These are phyloP conservation scores for Colletotrichum incanum DNA, from an alignment of 2,329 filamentous ascomycete genomes.

Conservation along the genomic window DNA sequence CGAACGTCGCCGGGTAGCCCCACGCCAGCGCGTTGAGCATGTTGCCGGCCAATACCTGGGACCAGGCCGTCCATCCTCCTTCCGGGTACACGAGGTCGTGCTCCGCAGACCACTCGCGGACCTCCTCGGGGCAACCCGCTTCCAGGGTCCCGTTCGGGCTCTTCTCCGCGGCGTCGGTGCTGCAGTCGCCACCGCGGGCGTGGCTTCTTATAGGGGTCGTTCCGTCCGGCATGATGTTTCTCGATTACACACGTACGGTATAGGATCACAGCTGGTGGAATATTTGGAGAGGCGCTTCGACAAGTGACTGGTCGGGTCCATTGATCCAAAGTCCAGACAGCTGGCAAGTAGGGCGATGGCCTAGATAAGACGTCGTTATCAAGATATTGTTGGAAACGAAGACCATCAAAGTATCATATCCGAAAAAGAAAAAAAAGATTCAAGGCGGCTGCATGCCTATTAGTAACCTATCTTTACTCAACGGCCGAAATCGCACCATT, in stretches of 20 bases:
- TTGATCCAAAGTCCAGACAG: background rate
- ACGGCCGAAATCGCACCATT: conserved; percentile 21
- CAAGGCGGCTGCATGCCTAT: conserved; percentile 12
- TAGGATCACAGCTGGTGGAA: background rate
- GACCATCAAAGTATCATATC: background rate
- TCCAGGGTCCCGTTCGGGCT: background rate
- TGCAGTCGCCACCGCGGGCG: background rate
- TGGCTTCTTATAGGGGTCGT: background rate
- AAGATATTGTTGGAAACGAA: background rate
- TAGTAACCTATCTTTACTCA: conserved; percentile 8
- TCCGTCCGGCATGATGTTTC: conserved; percentile 6
- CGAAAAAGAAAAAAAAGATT: background rate
- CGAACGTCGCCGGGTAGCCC: conserved; percentile 66
- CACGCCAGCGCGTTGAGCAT: conserved; percentile 66
- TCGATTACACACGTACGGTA: background rate
- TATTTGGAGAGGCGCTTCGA: background rate
- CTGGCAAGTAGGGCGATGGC: no score
- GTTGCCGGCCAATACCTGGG: conserved; percentile 63
- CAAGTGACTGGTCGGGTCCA: background rate
- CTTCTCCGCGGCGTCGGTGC: background rate
- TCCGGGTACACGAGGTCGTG: conserved; percentile 53
- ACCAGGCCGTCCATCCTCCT: conserved; percentile 65
- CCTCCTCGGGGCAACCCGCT: background rate
- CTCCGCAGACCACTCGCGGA: conserved; percentile 35
- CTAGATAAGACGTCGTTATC: background rate